Percentiles rank a stretch among this genome's conserved stretches.
These are phyloP conservation scores for Helichrysum umbraculigerum DNA, from an alignment of 129 eudicot genomes.

Conservation along the genomic window DNA sequence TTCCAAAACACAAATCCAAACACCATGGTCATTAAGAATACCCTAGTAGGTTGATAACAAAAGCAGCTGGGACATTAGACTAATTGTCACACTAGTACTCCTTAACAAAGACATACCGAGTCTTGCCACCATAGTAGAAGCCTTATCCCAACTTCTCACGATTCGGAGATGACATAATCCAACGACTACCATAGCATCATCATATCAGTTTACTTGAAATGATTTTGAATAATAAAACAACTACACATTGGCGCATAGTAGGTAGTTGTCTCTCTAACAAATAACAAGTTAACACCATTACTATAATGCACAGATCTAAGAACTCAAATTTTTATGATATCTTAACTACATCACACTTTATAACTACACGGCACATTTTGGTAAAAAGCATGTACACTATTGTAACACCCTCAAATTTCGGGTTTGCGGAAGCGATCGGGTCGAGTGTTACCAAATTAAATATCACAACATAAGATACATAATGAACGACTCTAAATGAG, in stretches of 20 bases:
- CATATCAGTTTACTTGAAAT: neutral
- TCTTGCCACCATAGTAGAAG: conserved; percentile 91
- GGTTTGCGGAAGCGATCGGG: no score
- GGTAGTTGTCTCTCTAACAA: neutral
- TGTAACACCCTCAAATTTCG: no score
- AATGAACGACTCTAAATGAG: no score
- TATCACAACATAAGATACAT: no score
- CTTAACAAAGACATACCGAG: conserved; percentile 54
- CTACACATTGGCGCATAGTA: neutral
- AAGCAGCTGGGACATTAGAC: no score
- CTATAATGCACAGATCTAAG: neutral
- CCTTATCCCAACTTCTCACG: conserved; percentile 67
- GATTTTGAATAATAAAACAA: neutral
- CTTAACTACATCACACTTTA: no score
- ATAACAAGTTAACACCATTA: neutral
- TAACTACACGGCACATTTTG: no score
- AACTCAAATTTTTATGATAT: neutral
- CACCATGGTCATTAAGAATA: no score
- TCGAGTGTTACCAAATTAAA: no score
- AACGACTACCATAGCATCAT: conserved; percentile 50
- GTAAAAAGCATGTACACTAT: no score
- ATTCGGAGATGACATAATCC: conserved; percentile 89
- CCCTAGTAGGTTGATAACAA: no score
- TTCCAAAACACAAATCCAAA: no score
- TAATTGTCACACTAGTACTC: neutral